Base-by-base conservation (phyloP, 345 rosid genomes). In the Punica granatum region DNA sequence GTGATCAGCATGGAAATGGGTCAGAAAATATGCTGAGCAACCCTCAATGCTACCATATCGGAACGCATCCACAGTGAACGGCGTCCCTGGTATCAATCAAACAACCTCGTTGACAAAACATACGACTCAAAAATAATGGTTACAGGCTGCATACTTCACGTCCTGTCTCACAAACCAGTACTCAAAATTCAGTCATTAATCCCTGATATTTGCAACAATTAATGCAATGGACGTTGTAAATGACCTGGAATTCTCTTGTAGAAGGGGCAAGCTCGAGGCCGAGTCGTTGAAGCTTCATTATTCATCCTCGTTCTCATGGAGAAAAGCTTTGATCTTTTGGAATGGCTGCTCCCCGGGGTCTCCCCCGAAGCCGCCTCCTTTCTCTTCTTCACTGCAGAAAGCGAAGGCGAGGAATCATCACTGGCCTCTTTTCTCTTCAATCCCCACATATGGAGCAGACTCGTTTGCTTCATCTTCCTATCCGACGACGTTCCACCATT, bases 1-100 rank as follows among this genome's bases (percentile, higher is more conserved):
- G 60, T 88, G 94, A 82, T 90, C 94, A 68, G 66, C 73, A 64
- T 88, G 97, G 71, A 85, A 90, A 60, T 90, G 94, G n/a, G 92
- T 84, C 60, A 88, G 88, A 71, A 90, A 90, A 72, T 86, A 90
- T 16, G 94, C 94, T 63, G 75, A 84, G 37, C 85, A 90, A 31
- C 86, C 89, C 72, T 79, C 79, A 32, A 90, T 68, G 42, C 72
- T 32, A 12, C 92, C 90, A 33, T 88, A 88, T 31, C 90, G 93
- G 79, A 90, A 90, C 4, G 97, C 94, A 73, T 90, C 97, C 16
- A 88, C 92, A 11, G 87, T 74, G 60, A 88, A 88, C 7, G 84
- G 75, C 32, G 94, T 88, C 70, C 92, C 93, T 90, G 76, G 9
- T 33, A 69, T 10, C 67, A 68, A 33, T 25, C 66, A 48, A 63